phyloP scores from a whole-genome alignment of 2,329 filamentous ascomycete genomes.

The Colletotrichum sp. region DNA sequence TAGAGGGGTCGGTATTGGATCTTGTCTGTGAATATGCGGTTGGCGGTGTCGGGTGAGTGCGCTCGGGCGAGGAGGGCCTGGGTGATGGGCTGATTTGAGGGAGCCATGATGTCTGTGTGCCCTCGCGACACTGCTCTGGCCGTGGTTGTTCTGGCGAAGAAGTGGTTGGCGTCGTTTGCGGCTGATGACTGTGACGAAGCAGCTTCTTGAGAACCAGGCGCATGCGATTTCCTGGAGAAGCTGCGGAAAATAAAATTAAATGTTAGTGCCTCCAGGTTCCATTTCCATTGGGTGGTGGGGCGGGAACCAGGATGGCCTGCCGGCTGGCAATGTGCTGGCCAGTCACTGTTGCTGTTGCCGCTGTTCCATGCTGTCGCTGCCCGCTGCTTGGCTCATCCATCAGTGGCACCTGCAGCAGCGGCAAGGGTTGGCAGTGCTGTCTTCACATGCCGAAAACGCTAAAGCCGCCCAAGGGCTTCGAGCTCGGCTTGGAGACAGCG shows the following conservation, averaged over 20 bases:
- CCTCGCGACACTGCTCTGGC: neutral
- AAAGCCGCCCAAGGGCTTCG: neutral
- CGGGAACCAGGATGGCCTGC: neutral
- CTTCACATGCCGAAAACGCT: slow-evolving; percentile 21
- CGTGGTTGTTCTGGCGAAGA: neutral
- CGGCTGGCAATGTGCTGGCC: neutral
- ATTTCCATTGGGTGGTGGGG: neutral
- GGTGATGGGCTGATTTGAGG: slow-evolving; percentile 47
- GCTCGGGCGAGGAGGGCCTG: slow-evolving; percentile 76
- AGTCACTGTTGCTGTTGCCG: neutral
- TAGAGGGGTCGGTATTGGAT: slow-evolving; percentile 83
- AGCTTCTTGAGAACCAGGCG: neutral
- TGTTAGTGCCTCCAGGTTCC: slow-evolving; percentile 23
- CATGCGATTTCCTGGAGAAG: neutral
- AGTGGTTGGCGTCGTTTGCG: neutral
- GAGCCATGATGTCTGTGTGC: slow-evolving; percentile 33
- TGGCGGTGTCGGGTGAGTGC: slow-evolving; percentile 75
- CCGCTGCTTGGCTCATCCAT: neutral
- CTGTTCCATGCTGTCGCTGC: neutral
- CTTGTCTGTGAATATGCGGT: slow-evolving; percentile 80
- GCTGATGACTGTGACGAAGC: neutral
- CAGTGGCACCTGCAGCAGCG: neutral
- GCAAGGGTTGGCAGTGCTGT: neutral
- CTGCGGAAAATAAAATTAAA: slow-evolving; percentile 18
- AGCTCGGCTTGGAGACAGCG: neutral